phyloP scores from a whole-genome alignment of 352 stramenopile genomes.

The Plasmopara halstedii region DNA sequence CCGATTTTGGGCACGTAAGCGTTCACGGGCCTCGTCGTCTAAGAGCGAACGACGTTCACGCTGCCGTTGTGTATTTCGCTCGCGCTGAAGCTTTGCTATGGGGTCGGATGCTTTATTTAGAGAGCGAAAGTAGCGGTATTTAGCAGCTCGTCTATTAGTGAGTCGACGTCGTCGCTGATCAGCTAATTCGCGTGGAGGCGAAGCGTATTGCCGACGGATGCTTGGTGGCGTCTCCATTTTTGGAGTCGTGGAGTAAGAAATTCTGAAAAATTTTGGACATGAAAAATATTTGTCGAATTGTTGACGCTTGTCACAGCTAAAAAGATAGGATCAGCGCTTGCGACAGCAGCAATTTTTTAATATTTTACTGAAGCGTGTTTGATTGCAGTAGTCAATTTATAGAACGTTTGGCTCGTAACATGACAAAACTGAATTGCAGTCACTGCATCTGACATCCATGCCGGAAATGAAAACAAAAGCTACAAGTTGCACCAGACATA shows the following conservation, averaged over 20 bases:
- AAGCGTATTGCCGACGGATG: slow-evolving; percentile 43
- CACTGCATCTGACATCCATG: too few relatives aligned
- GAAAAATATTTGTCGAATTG: neutral
- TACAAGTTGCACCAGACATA: too few relatives aligned
- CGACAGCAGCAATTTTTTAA: too few relatives aligned
- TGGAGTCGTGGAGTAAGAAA: neutral
- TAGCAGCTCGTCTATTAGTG: slow-evolving; percentile 52
- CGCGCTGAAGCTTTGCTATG: slow-evolving; percentile 24
- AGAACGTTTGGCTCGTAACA: too few relatives aligned
- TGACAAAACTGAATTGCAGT: too few relatives aligned
- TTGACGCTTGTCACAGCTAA: too few relatives aligned
- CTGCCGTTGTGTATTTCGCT: slow-evolving; percentile 38
- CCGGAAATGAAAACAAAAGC: too few relatives aligned
- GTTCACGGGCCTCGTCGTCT: slow-evolving; percentile 25
- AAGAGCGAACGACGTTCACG: slow-evolving; percentile 36
- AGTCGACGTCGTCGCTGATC: slow-evolving; percentile 43
- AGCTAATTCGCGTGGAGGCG: slow-evolving; percentile 30
- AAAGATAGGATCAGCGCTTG: too few relatives aligned
- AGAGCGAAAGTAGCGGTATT: slow-evolving; percentile 50
- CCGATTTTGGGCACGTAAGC: slow-evolving; percentile 56
- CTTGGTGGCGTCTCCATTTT: slow-evolving; percentile 39
- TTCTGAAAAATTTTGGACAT: too few relatives aligned
- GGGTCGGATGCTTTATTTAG: neutral
- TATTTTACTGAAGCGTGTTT: too few relatives aligned
- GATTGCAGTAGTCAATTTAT: too few relatives aligned